Percentiles rank a stretch among this genome's conserved stretches.
phyloP scores from a whole-genome alignment of 2,329 filamentous ascomycete genomes.

The Paracoccidioides brasiliensis region DNA sequence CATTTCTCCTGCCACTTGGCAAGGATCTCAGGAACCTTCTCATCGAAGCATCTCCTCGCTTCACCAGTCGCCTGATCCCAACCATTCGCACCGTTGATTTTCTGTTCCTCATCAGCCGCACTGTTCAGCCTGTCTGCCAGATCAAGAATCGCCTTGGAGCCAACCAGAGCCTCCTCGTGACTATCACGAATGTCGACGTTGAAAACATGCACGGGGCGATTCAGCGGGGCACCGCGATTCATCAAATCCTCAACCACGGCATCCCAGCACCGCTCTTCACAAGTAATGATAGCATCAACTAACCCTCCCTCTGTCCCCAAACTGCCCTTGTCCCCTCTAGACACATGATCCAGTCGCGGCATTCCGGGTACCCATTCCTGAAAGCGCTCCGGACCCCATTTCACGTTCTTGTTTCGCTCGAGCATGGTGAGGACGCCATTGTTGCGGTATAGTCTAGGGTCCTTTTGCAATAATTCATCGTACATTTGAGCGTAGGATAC shows the following conservation, averaged over 20 bases:
- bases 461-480: constrained; percentile 75
- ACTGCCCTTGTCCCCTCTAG: constrained; percentile 58
- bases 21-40: constrained; percentile 81
- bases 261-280: constrained; percentile 96
- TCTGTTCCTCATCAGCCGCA: constrained; percentile 64
- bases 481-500: constrained; percentile 94
- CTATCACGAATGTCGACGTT: constrained; percentile 98
- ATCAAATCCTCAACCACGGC: constrained; percentile 90
- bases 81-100: constrained; percentile 46
- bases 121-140: constrained; percentile 74
- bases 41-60: constrained; percentile 70
- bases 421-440: constrained; percentile 96
- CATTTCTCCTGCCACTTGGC: constrained; percentile 90
- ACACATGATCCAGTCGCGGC: constrained; percentile 61
- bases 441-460: constrained; percentile 71
- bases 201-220: constrained; percentile 90
- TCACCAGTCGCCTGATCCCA: constrained; percentile 59
- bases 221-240: constrained; percentile 70
- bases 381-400: constrained; percentile 93
- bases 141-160: constrained; percentile 83
- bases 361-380: constrained; percentile 91
- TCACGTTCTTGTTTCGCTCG: constrained; percentile 77
- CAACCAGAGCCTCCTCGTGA: constrained; percentile 86
- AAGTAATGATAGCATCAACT: constrained; percentile 91
- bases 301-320: constrained; percentile 74